A percentile compares a stretch with the other conserved stretches of the same genome.
These are phyloP conservation scores for Ceratobasidium sp. DNA, from an alignment of 1,284 basidiomycete genomes.

Conservation along the genomic window DNA sequence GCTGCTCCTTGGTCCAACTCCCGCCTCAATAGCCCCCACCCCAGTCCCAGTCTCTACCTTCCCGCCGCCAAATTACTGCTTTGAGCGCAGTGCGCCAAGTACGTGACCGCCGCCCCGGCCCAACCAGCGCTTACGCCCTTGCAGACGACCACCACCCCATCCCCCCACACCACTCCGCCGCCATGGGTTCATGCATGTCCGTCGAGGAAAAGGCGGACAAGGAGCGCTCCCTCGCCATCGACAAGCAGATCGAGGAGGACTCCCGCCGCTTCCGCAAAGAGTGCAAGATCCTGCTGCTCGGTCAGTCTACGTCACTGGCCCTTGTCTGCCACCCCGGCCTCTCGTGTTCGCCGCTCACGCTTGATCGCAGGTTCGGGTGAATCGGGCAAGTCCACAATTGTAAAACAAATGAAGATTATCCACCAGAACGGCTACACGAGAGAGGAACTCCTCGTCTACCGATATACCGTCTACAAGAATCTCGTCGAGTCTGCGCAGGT, in stretches of 20 bases:
- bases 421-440: constrained; percentile 92
- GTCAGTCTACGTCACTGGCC: constrained; percentile 56
- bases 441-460: constrained; percentile 83
- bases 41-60: not conserved
- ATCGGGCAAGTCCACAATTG: constrained; percentile 95
- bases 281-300: constrained; percentile 93
- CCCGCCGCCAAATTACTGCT: not conserved
- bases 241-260: constrained; percentile 78
- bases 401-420: constrained; percentile 99
- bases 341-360: too few relatives aligned
- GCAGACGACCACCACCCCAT: not conserved
- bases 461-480: constrained; percentile 77
- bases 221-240: constrained; percentile 76
- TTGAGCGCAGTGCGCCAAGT: constrained; percentile 34
- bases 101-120: not conserved
- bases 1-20: constrained; percentile 14
- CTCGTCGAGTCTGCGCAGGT: constrained; percentile 80
- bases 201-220: constrained; percentile 68
- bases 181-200: constrained; percentile 55
- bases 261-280: constrained; percentile 82
- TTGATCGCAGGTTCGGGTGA: constrained; percentile 71
- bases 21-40: constrained; percentile 1
- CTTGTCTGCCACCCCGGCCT: not conserved
- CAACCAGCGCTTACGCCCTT: not conserved
- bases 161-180: not conserved